Evolutionary conservation across 345 rosid genomes (phyloP).

Genomic region (Citrus reticulata): DNA sequence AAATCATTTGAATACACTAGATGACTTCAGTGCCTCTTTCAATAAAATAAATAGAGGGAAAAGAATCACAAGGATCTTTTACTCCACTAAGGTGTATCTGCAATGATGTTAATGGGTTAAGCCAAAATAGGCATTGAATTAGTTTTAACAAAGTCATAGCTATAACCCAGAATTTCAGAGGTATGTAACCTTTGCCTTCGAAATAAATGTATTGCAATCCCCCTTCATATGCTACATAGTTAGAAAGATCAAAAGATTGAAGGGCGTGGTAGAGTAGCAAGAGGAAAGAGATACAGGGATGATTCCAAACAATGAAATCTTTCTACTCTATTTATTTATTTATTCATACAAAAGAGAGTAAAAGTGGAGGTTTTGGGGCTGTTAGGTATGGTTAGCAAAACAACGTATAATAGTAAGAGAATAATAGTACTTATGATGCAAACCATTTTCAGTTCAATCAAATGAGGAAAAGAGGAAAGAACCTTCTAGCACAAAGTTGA

Average conservation of each 20-base stretch:
- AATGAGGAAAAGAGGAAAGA: constrained; percentile 13
- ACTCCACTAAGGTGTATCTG: background rate
- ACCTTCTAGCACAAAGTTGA: constrained; percentile 90
- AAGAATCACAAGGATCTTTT: background rate
- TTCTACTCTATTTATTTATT: background rate
- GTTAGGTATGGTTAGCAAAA: background rate
- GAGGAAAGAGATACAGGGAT: background rate
- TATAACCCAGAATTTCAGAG: background rate
- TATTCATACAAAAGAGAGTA: no score
- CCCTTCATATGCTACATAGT: background rate
- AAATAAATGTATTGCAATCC: background rate
- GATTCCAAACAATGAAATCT: background rate
- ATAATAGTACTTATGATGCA: background rate
- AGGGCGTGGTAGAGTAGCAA: background rate
- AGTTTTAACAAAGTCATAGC: background rate
- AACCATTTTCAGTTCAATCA: background rate
- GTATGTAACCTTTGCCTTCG: background rate
- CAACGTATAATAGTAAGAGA: background rate
- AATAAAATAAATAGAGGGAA: background rate
- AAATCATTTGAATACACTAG: background rate
- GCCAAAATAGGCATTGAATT: background rate
- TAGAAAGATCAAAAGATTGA: background rate
- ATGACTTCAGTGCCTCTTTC: background rate
- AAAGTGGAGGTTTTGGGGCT: no score
- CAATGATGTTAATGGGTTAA: background rate